A percentile compares a stretch with the other conserved stretches of the same genome.
These are phyloP conservation scores for Diaporthe eres DNA, from an alignment of 2,329 filamentous ascomycete genomes.

Conservation along the genomic window DNA sequence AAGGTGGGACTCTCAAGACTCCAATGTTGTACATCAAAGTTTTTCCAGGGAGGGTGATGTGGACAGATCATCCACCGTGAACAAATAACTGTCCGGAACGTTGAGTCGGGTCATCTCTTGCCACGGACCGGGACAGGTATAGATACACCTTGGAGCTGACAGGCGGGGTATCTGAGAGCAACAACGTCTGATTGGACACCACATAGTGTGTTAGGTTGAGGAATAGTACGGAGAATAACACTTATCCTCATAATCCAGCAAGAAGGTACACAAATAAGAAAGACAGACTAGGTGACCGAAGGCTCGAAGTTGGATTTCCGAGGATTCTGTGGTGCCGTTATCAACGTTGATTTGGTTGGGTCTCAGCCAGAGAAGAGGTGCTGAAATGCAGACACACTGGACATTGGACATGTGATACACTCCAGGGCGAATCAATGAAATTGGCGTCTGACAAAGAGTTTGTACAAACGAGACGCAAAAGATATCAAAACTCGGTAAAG, in stretches of 20 bases:
- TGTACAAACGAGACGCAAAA: conserved; percentile 1
- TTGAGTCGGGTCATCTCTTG: background rate
- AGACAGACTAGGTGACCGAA: no score
- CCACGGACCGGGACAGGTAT: no score
- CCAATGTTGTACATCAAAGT: background rate
- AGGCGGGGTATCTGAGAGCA: background rate
- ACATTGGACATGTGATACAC: background rate
- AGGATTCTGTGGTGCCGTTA: no score
- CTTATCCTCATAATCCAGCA: background rate
- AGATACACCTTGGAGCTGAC: background rate
- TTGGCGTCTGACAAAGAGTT: background rate
- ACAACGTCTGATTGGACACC: background rate
- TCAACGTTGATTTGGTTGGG: background rate
- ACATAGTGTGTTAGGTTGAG: background rate
- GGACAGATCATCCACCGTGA: background rate
- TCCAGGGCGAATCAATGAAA: background rate
- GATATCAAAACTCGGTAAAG: conserved; percentile 1
- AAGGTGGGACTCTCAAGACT: background rate
- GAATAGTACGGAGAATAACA: background rate
- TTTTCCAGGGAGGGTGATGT: no score
- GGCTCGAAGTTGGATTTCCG: background rate
- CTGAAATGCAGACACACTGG: background rate
- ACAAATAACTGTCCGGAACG: no score
- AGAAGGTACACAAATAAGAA: no score
- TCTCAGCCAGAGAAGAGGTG: background rate